phyloP scores from a whole-genome alignment of 345 rosid genomes.

The Gossypium sturtianum region DNA sequence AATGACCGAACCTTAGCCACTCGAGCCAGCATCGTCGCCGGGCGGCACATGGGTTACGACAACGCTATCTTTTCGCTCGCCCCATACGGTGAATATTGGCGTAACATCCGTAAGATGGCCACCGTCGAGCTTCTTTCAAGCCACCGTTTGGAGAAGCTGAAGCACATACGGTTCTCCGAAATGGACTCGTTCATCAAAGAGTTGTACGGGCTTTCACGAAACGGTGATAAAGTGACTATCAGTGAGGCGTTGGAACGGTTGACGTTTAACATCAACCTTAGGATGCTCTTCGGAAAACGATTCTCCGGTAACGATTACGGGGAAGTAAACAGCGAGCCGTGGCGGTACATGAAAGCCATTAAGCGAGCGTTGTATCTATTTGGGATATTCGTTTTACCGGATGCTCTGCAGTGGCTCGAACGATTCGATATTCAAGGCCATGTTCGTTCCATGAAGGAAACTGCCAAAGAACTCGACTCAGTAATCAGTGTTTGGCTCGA shows the following conservation, averaged over 20 bases:
- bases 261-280: constrained; percentile 48
- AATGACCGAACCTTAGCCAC: constrained; percentile 50
- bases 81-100: constrained; percentile 67
- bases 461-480: constrained; percentile 39
- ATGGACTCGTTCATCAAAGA: constrained; percentile 34
- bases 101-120: constrained; percentile 50
- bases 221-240: constrained; percentile 18
- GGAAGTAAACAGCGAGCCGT: constrained; percentile 31
- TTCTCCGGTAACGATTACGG: constrained; percentile 14
- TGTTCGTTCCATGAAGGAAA: constrained; percentile 41
- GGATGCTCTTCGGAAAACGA: constrained; percentile 48
- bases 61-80: constrained; percentile 41
- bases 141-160: constrained; percentile 35
- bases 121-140: constrained; percentile 50
- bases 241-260: constrained; percentile 37
- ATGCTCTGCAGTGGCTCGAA: constrained; percentile 35
- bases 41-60: constrained; percentile 54
- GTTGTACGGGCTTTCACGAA: constrained; percentile 18
- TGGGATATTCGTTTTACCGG: constrained; percentile 36
- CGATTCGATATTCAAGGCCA: constrained; percentile 42
- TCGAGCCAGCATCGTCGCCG: constrained; percentile 43
- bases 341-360: constrained; percentile 38
- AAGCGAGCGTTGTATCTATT: constrained; percentile 32
- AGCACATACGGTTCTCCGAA: constrained; percentile 42
- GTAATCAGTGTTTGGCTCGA: constrained; percentile 46